These are phyloP conservation scores for Ceratobasidium sp. DNA, from an alignment of 1,284 basidiomycete species.

Conservation along the genomic window DNA sequence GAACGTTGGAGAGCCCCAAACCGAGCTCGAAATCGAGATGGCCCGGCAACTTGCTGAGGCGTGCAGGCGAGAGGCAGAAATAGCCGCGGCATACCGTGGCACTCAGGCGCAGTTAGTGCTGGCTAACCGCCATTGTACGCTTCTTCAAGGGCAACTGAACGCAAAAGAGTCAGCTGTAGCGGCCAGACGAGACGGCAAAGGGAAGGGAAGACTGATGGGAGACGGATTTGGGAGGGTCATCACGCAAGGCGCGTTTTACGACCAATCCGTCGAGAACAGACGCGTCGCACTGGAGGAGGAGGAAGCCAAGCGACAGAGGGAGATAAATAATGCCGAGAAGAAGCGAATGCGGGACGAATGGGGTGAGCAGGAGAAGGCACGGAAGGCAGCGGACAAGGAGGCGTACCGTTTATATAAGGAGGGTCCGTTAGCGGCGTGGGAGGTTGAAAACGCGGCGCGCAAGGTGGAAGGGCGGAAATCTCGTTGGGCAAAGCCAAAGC, in stretches of 20 bases:
- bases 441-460: too few species aligned
- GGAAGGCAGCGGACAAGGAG: neutral
- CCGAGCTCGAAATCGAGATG: too few species aligned
- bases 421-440: neutral
- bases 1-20: too few species aligned
- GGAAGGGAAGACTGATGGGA: neutral
- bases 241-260: neutral
- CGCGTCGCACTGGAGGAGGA: neutral
- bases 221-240: neutral
- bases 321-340: neutral
- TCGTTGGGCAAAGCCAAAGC: too few species aligned
- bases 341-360: neutral
- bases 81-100: neutral
- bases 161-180: neutral
- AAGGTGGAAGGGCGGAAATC: too few species aligned
- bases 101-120: neutral
- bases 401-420: neutral
- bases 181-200: neutral
- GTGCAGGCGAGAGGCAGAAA: neutral
- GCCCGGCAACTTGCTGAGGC: too few species aligned
- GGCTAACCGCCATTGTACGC: neutral
- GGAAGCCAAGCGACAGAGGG: neutral
- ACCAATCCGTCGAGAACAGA: neutral
- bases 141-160: neutral
- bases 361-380: neutral